Conservation (phyloP, 2,329 filamentous ascomycete genomes). For the Aspergillus awamori region DNA sequence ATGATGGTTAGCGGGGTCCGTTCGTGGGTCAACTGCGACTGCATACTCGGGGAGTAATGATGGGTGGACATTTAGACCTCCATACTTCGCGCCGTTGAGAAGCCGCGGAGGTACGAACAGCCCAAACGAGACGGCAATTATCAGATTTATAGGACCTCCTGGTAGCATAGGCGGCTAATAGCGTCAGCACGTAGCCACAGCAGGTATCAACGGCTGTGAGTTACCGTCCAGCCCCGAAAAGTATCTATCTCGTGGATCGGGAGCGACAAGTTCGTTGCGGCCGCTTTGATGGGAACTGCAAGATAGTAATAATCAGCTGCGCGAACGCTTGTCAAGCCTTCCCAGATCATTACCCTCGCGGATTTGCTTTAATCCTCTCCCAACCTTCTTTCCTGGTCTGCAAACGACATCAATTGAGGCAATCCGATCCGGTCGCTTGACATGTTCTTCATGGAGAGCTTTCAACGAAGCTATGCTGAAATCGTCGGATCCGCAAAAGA, state of each 20-base stretch:
- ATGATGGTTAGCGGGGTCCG: not conserved
- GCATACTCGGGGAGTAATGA: constrained; percentile 81
- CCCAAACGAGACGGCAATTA: constrained; percentile 93
- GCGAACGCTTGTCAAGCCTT: not conserved
- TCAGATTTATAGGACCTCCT: constrained; percentile 65
- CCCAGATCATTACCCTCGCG: constrained; percentile 59
- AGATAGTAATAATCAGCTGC: constrained; percentile 9
- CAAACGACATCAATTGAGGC: constrained; percentile 84
- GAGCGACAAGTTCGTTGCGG: constrained; percentile 66
- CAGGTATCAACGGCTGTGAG: constrained; percentile 27
- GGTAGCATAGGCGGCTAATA: constrained; percentile 57
- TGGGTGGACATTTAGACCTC: constrained; percentile 90
- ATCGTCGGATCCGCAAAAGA: constrained; percentile 92
- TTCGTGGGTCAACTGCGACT: not conserved
- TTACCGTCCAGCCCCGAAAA: constrained; percentile 78
- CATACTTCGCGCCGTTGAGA: constrained; percentile 70
- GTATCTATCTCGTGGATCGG: constrained; percentile 75
- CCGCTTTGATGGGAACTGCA: constrained; percentile 71
- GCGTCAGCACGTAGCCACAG: constrained; percentile 21
- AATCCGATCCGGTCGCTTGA: constrained; percentile 58
- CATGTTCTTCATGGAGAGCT: constrained; percentile 66
- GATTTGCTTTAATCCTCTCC: constrained; percentile 72
- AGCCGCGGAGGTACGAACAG: constrained; percentile 81
- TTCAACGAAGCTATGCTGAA: constrained; percentile 81
- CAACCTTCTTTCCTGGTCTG: constrained; percentile 74